Conservation (phyloP, 192 early-diverging fungal genomes). For the Coemansia sp. region DNA sequence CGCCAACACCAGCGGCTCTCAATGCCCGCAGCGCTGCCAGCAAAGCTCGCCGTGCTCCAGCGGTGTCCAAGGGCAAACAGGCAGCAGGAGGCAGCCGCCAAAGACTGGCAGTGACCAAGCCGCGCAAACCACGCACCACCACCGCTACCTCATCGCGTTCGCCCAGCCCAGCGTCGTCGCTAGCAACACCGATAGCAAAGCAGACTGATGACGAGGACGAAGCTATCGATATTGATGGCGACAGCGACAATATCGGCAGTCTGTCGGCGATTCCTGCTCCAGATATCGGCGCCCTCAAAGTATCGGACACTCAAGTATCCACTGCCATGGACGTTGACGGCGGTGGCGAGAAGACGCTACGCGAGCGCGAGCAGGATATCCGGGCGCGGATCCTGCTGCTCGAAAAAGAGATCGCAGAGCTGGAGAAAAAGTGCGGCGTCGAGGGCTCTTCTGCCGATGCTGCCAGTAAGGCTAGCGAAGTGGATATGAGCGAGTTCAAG, state of each 20-base stretch:
- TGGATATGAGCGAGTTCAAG: slow-evolving; percentile 78
- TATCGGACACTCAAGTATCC: slow-evolving; percentile 10
- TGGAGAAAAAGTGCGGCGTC: slow-evolving; percentile 58
- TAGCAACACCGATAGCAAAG: neutral
- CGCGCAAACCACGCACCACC: slow-evolving; percentile 29
- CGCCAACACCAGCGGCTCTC: neutral
- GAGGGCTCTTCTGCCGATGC: slow-evolving; percentile 20
- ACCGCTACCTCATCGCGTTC: slow-evolving; percentile 5
- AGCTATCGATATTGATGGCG: slow-evolving; percentile 30
- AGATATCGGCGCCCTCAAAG: slow-evolving; percentile 38
- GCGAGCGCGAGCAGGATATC: slow-evolving; percentile 60
- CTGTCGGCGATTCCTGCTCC: slow-evolving; percentile 40
- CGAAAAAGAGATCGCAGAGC: slow-evolving; percentile 57
- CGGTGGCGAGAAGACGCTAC: slow-evolving; percentile 25
- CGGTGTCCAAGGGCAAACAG: neutral
- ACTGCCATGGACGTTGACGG: slow-evolving; percentile 18
- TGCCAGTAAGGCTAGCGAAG: slow-evolving; percentile 11
- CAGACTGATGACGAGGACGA: slow-evolving; percentile 7
- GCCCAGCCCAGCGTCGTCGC: slow-evolving; percentile 18
- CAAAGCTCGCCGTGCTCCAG: slow-evolving; percentile 13
- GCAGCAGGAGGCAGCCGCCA: slow-evolving; percentile 4
- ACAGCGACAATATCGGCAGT: slow-evolving; percentile 5
- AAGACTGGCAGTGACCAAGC: slow-evolving; percentile 13
- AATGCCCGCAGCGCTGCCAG: slow-evolving; percentile 9
- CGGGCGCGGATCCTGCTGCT: slow-evolving; percentile 60